Conservation (phyloP, 2,329 filamentous ascomycete genomes). For the Aspergillus aculeatinus region DNA sequence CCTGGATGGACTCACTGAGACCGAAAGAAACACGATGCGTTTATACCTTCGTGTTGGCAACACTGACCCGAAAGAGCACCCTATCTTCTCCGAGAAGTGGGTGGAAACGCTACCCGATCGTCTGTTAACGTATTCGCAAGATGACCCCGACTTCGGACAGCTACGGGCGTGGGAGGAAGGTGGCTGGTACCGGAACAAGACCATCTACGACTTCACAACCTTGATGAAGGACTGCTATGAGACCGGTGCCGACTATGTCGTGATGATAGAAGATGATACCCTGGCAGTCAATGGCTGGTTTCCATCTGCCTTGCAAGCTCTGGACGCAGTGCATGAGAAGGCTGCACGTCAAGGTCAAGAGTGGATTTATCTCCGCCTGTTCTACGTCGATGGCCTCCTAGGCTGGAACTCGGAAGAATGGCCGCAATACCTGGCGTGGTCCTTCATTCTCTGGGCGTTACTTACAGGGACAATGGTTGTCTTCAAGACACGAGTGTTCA, state of each 20-base stretch:
- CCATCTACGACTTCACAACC: conserved; percentile 45
- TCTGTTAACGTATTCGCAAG: conserved; percentile 37
- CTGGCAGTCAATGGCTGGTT: conserved; percentile 49
- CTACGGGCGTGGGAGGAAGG: conserved; percentile 13
- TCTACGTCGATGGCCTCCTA: conserved; percentile 45
- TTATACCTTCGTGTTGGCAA: conserved; percentile 45
- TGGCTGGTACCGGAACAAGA: conserved; percentile 35
- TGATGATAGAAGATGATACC: conserved; percentile 48
- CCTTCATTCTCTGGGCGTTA: conserved; percentile 20
- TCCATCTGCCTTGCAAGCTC: conserved; percentile 36
- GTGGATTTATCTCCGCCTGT: conserved; percentile 46
- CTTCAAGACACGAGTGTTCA: conserved; percentile 6
- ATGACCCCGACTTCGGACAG: conserved; percentile 25
- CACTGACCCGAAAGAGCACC: conserved; percentile 39
- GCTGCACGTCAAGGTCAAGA: conserved; percentile 2
- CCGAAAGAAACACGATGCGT: conserved; percentile 41
- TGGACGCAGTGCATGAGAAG: conserved; percentile 30
- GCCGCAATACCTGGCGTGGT: conserved; percentile 35
- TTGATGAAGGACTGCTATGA: conserved; percentile 41
- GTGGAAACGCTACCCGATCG: conserved; percentile 38
- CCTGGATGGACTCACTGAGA: conserved; percentile 39
- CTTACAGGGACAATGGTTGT: conserved; percentile 8
- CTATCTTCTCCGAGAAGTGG: conserved; percentile 43
- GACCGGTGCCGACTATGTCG: conserved; percentile 41
- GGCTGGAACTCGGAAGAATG: conserved; percentile 47